Base-by-base conservation (phyloP, 352 stramenopile genomes). In the Globisporangium irregulare region DNA sequence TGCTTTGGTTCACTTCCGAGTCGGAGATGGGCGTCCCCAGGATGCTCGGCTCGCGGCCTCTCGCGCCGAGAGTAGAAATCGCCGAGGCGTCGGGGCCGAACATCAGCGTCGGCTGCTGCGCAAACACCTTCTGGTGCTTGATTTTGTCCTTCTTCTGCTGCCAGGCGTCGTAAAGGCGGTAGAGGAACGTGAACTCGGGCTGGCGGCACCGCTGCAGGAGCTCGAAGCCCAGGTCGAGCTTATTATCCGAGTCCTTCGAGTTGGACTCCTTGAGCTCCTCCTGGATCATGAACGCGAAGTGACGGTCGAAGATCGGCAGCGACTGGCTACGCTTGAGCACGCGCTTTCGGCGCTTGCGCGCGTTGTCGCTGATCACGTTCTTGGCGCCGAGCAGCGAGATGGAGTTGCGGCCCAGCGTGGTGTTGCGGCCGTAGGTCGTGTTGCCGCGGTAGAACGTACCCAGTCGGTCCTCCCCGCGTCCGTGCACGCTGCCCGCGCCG, bases 291-390 rank as follows among this genome's bases (percentile, higher is more conserved):
- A 68, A 53, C 7, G 74, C 69, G 25, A 89, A 91, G n/a, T 91
- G 78, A 0, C 68, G 70, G 34, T 91, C 79, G 48, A 91, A 91
- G 20, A 87, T 71, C 1, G 82, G 82, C 36, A 91, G 64, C 1
- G 82, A 91, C 56, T 88, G 81, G 15, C 77, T 89, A 9, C 82
- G 81, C 53, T 88, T 89, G 0, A 91, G 61, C 14, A 86, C 74
- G 2, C 82, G 73, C n/a, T 58, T 78, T 58, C 66, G 64, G 0
- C 76, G 71, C 41, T 74, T 76, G 12, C 56, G 65, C 3, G 29
- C 66, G 20, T 14, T 69, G 20, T 69, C 62, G 56, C 59, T 70
- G 43, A 73, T 73, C 50, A 61, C 27, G 41, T 32, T 29, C 32
- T 69, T 73, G 53, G 67, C 46, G 14, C 48, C 59, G 4, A 59